phyloP scores from a whole-genome alignment of 208 protist genomes.

The Crithidia acanthocephali region DNA sequence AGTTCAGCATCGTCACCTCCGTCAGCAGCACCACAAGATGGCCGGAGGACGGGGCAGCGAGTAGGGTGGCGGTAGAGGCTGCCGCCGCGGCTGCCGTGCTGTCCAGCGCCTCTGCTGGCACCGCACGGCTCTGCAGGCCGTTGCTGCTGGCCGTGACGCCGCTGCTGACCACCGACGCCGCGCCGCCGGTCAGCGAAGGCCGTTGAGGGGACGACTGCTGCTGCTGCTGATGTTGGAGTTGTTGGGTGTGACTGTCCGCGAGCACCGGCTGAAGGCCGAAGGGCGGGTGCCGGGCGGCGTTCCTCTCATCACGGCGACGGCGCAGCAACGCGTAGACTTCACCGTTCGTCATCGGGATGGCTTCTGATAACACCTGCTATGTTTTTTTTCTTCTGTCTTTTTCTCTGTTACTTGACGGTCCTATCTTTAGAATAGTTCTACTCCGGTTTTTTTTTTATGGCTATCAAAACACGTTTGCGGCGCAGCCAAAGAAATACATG shows the following conservation, averaged over 20 bases:
- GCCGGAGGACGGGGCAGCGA: slow-evolving; percentile 46
- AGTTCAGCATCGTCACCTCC: slow-evolving; percentile 73
- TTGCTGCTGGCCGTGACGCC: slow-evolving; percentile 1
- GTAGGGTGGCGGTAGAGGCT: slow-evolving; percentile 25
- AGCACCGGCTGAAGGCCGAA: slow-evolving; percentile 67
- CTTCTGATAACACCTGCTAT: slow-evolving; percentile 73
- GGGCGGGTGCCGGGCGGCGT: slow-evolving; percentile 53
- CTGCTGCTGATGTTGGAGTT: neutral
- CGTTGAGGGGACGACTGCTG: neutral
- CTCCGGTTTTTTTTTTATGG: too few relatives aligned
- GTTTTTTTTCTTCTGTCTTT: slow-evolving; percentile 23
- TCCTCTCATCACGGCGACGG: slow-evolving; percentile 81
- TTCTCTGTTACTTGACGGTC: too few relatives aligned
- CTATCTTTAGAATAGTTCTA: too few relatives aligned
- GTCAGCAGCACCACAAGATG: slow-evolving; percentile 77
- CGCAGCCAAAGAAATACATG: too few relatives aligned
- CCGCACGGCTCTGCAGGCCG: slow-evolving; percentile 7
- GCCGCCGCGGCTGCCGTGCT: slow-evolving; percentile 21
- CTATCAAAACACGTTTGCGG: too few relatives aligned
- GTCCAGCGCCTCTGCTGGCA: slow-evolving; percentile 13
- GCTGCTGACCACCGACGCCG: neutral
- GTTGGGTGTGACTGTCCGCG: slow-evolving; percentile 25
- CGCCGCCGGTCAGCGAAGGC: neutral
- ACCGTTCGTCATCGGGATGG: slow-evolving; percentile 73
- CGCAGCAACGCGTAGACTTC: slow-evolving; percentile 85